Evolutionary conservation across 495 filamentous ascomycete species (phyloP).

Genomic region (Immersiella caudata): DNA sequence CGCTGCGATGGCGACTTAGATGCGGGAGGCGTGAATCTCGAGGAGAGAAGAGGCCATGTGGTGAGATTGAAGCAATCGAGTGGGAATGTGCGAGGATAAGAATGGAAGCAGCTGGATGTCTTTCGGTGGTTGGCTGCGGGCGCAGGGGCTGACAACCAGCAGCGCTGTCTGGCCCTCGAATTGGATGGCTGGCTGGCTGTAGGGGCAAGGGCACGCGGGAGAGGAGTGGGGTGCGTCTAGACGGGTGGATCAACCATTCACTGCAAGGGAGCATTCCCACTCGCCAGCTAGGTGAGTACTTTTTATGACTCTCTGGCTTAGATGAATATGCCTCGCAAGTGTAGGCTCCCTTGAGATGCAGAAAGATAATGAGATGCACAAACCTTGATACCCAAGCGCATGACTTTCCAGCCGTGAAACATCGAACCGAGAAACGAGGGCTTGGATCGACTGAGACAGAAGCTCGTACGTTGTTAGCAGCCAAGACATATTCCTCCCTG

Average conservation of each 20-base stretch:
- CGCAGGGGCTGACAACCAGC: slow-evolving; percentile 10
- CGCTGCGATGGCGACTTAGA: neutral
- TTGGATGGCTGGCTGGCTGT: slow-evolving; percentile 2
- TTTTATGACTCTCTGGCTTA: neutral
- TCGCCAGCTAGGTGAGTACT: neutral
- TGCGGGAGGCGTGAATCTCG: neutral
- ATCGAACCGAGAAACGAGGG: neutral
- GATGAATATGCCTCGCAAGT: neutral
- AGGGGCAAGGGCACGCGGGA: slow-evolving; percentile 3
- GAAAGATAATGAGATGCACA: too few species aligned
- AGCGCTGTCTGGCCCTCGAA: neutral
- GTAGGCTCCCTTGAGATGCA: neutral
- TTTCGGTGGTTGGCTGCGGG: slow-evolving; percentile 29
- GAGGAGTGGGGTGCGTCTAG: slow-evolving; percentile 1
- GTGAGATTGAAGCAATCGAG: slow-evolving; percentile 16
- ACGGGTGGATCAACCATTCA: neutral
- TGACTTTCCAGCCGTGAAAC: neutral
- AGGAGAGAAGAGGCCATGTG: slow-evolving; percentile 25
- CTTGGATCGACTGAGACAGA: neutral
- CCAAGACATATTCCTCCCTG: slow-evolving; percentile 9
- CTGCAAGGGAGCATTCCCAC: neutral
- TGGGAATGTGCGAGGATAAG: slow-evolving; percentile 24
- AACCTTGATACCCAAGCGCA: neutral
- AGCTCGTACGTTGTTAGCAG: neutral
- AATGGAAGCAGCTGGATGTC: slow-evolving; percentile 37